phyloP scores from a whole-genome alignment of 208 protist genomes.

The Phytomonas francai region DNA sequence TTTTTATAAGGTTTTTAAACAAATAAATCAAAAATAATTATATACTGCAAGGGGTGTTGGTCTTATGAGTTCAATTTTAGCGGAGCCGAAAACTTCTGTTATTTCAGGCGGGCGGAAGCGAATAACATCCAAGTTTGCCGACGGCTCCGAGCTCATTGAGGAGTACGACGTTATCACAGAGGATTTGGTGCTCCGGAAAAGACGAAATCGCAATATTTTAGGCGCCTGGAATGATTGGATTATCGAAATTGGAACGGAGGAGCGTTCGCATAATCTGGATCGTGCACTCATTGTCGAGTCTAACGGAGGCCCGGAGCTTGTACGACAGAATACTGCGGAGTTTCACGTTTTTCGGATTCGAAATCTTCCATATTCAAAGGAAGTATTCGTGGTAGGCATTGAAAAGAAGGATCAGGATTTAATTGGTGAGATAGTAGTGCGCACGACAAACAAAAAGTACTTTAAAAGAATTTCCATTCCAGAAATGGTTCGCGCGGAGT shows the following conservation, averaged over 20 bases:
- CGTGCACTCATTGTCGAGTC: conserved; percentile 64
- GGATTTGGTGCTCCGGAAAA: conserved; percentile 85
- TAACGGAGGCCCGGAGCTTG: conserved; percentile 67
- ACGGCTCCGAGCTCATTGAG: conserved; percentile 88
- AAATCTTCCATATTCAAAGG: conserved; percentile 87
- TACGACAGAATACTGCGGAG: conserved; percentile 78
- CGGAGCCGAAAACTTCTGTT: conserved; percentile 72
- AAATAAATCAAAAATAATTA: neutral
- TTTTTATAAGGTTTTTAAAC: neutral
- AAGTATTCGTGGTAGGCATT: conserved; percentile 77
- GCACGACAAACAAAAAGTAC: conserved; percentile 95
- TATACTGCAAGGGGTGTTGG: neutral
- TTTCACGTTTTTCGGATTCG: conserved; percentile 86
- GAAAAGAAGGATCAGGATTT: conserved; percentile 39
- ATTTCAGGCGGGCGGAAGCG: conserved; percentile 73
- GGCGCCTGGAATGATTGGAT: conserved; percentile 80
- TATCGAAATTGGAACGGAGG: conserved; percentile 83
- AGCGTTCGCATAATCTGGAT: conserved; percentile 25
- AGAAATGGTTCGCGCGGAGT: conserved; percentile 56
- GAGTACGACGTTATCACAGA: conserved; percentile 92
- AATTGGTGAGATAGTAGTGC: conserved; percentile 85
- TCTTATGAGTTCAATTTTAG: conserved; percentile 20
- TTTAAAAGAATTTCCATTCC: conserved; percentile 87
- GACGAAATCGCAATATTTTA: conserved; percentile 53
- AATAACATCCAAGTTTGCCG: conserved; percentile 84